Percentiles rank a stretch among this genome's conserved stretches.
Conservation (phyloP, 129 eudicot genomes). For the Arctium minus region DNA sequence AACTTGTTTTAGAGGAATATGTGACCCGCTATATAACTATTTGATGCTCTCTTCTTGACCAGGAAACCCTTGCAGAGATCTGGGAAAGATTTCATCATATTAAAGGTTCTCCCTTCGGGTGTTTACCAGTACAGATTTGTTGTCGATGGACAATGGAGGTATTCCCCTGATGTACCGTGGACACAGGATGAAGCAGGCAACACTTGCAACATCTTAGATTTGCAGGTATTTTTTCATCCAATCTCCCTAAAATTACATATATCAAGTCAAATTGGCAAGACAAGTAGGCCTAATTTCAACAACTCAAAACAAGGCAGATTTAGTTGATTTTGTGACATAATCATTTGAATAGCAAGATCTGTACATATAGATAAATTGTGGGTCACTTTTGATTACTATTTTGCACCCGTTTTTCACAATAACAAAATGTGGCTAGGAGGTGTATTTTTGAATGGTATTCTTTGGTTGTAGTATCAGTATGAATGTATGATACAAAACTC, state of each 20-base stretch:
- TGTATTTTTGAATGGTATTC: neutral
- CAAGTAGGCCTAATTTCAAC: neutral
- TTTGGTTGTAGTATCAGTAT: neutral
- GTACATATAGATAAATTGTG: no score
- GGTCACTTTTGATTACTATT: no score
- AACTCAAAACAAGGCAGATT: neutral
- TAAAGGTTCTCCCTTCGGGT: slow-evolving; percentile 96
- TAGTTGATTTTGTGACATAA: neutral
- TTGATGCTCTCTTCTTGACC: slow-evolving; percentile 23
- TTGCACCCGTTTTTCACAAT: neutral
- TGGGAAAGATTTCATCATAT: slow-evolving; percentile 91
- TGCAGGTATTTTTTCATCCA: slow-evolving; percentile 50
- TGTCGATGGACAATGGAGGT: slow-evolving; percentile 93
- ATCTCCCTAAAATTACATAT: neutral
- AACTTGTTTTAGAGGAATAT: neutral
- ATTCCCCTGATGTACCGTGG: slow-evolving; percentile 84
- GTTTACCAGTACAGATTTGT: slow-evolving; percentile 90
- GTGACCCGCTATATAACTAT: slow-evolving; percentile 7
- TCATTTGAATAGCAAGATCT: neutral
- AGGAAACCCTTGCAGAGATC: slow-evolving; percentile 90
- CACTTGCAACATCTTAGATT: slow-evolving; percentile 73
- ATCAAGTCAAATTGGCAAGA: neutral
- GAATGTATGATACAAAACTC: neutral
- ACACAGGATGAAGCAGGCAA: slow-evolving; percentile 89
- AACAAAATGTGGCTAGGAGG: neutral